These are phyloP conservation scores for Pseudoscleropodium purum DNA, from an alignment of 225 moss, liverwort and hornwort species.

Conservation along the genomic window DNA sequence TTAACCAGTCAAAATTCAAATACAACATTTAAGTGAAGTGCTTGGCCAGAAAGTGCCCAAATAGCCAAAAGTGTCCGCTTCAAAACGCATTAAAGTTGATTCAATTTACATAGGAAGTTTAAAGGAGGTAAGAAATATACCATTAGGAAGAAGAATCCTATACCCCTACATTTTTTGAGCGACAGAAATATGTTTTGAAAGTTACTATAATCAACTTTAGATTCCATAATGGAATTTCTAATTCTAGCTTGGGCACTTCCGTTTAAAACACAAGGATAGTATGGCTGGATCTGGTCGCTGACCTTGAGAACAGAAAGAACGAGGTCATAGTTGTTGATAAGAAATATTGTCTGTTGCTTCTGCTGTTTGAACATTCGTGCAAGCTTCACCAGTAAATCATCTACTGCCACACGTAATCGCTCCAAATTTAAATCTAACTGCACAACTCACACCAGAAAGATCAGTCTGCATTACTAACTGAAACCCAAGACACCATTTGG, in stretches of 20 bases:
- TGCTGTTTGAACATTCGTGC: slow-evolving; percentile 80
- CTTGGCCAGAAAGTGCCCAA: not conserved
- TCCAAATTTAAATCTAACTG: slow-evolving; percentile 99
- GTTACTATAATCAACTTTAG: not conserved
- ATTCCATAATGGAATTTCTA: not conserved
- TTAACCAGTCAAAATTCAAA: not conserved
- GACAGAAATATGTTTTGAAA: not conserved
- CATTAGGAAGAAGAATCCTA: not conserved
- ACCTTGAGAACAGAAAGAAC: slow-evolving; percentile 98
- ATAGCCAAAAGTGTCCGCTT: not conserved
- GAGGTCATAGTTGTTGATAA: slow-evolving; percentile 98
- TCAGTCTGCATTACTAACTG: not conserved
- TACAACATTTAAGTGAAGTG: not conserved
- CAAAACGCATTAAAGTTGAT: not conserved
- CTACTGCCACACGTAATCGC: slow-evolving; percentile 85
- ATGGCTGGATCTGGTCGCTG: not conserved
- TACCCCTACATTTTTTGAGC: not conserved
- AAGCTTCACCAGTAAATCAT: slow-evolving; percentile 94
- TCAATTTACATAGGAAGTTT: not conserved
- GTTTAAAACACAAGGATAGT: not conserved
- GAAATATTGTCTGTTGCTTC: slow-evolving; percentile 93
- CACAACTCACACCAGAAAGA: slow-evolving; percentile 2
- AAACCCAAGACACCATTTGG: not conserved
- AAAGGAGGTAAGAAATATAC: not conserved
- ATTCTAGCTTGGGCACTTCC: not conserved